Conservation (phyloP, 768 basidiomycete species). For the Mycena capillaripes region DNA sequence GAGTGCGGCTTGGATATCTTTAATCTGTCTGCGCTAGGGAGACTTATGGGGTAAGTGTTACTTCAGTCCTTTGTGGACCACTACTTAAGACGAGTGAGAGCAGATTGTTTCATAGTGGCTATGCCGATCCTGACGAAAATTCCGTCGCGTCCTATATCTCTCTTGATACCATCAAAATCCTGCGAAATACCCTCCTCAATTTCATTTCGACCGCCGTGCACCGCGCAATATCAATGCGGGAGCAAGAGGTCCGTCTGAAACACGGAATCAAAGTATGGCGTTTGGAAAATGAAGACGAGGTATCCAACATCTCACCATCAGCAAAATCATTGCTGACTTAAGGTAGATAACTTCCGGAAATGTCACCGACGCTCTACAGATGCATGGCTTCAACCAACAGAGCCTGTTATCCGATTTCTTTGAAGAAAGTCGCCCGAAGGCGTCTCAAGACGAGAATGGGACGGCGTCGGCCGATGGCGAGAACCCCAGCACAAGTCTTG, state of each 20-base stretch:
- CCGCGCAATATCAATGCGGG: conserved; percentile 65
- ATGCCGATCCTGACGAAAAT: conserved; percentile 40
- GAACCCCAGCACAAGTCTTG: conserved; percentile 17
- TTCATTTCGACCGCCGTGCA: conserved; percentile 69
- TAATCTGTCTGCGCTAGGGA: conserved; percentile 55
- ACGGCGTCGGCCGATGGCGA: conserved; percentile 11
- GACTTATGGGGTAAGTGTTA: conserved; percentile 54
- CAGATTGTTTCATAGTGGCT: conserved; percentile 39
- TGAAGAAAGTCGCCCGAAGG: neutral
- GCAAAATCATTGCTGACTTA: conserved; percentile 2
- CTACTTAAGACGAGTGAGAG: conserved; percentile 35
- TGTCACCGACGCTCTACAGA: conserved; percentile 35
- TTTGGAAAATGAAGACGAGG: conserved; percentile 58
- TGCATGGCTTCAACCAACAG: conserved; percentile 8
- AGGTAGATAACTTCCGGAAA: conserved; percentile 21
- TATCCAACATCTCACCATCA: conserved; percentile 21
- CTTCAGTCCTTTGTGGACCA: neutral
- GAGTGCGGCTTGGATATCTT: conserved; percentile 64
- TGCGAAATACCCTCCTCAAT: conserved; percentile 60
- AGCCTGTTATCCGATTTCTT: neutral
- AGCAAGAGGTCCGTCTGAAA: conserved; percentile 72
- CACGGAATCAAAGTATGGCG: conserved; percentile 73
- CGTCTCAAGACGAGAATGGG: neutral
- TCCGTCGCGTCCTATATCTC: conserved; percentile 59
- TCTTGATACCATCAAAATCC: conserved; percentile 58